Conservation (phyloP, 768 basidiomycete species). For the Calocera cornea region DNA sequence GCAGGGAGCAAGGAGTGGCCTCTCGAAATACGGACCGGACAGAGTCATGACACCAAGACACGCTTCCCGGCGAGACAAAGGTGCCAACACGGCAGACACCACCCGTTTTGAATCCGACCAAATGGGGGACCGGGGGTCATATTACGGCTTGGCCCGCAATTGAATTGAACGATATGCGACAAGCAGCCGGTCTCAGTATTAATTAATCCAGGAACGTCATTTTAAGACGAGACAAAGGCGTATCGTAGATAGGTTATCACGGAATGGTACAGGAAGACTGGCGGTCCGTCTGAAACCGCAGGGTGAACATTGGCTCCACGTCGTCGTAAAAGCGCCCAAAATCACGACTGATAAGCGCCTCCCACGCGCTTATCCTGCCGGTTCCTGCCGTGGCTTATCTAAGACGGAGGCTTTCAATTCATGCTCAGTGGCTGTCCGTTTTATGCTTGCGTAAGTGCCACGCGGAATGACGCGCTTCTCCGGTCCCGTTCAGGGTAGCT, state of each 20-base stretch:
- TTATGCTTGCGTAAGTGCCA: not conserved
- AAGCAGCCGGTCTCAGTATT: not conserved
- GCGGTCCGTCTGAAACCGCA: too few species aligned
- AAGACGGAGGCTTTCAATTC: not conserved
- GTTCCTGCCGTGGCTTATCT: not conserved
- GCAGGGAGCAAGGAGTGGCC: too few species aligned
- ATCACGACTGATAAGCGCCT: not conserved
- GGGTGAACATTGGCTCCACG: not conserved
- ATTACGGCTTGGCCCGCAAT: not conserved
- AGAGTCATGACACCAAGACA: not conserved
- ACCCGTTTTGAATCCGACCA: constrained; percentile 4
- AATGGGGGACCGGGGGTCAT: not conserved
- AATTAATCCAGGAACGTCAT: not conserved
- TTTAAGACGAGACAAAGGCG: not conserved
- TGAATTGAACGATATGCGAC: not conserved
- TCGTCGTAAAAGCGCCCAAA: not conserved
- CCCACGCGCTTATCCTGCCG: not conserved
- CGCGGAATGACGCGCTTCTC: not conserved
- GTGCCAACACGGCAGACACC: too few species aligned
- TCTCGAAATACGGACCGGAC: not conserved
- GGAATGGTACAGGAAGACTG: not conserved
- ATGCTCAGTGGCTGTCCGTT: not conserved
- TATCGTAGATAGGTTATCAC: not conserved
- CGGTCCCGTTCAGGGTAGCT: constrained; percentile 2
- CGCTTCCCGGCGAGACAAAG: not conserved